phyloP scores from a whole-genome alignment of 768 basidiomycete genomes.

The Podaxis sp. region DNA sequence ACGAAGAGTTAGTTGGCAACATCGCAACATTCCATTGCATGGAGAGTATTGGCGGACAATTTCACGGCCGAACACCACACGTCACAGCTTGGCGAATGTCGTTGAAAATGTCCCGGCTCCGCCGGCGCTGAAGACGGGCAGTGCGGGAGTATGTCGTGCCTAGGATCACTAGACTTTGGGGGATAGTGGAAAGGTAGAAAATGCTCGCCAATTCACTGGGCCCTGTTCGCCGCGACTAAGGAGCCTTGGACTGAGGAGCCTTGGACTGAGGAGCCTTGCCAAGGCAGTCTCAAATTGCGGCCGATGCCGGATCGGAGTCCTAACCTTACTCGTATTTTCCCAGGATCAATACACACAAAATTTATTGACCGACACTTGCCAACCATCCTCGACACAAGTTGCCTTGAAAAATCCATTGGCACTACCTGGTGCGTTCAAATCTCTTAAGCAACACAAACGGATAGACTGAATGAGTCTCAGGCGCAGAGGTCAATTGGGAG shows the following conservation, averaged over 20 bases:
- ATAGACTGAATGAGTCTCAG: constrained; percentile 11
- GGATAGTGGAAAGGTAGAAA: background rate
- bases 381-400: constrained; percentile 30
- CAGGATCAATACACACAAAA: constrained; percentile 35
- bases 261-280: background rate
- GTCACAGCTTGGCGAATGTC: constrained; percentile 1
- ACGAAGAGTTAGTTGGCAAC: constrained; percentile 52
- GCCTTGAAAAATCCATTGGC: constrained; percentile 98
- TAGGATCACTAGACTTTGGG: background rate
- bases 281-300: constrained; percentile 14
- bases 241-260: background rate
- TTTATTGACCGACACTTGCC: constrained; percentile 15
- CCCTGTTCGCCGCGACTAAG: background rate
- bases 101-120: background rate
- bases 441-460: background rate
- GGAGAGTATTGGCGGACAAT: constrained; percentile 2
- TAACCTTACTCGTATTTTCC: constrained; percentile 30
- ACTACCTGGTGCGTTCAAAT: constrained; percentile 53
- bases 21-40: constrained; percentile 84
- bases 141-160: background rate
- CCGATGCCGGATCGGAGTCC: constrained; percentile 17
- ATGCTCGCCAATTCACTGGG: constrained; percentile 6
- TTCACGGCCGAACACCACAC: constrained; percentile 11
- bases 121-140: background rate
- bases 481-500: constrained; percentile 91